Base-by-base conservation (phyloP, 176 grass and related monocot genomes). In the Zoysia pacifica region DNA sequence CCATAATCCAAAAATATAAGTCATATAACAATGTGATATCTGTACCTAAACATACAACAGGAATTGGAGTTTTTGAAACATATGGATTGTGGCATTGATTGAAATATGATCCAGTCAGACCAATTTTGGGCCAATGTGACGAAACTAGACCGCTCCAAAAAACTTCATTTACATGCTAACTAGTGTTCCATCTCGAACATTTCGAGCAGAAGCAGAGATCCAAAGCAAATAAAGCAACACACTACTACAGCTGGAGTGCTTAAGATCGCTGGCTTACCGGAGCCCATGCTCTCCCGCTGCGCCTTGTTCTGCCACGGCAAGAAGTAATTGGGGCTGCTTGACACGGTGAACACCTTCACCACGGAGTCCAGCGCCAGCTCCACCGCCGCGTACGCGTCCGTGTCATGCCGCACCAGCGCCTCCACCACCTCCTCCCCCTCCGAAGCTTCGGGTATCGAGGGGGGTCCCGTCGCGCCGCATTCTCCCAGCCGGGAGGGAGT, bases 291-390 rank as follows among this genome's bases (percentile, higher is more conserved):
- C 83, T 98, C 96, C 55, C 92, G 83, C 86, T 98, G 96, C n/a
- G 92, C 77, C 80, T 98, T 98, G 84, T 94, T 98, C 81, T 98
- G 96, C 96, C 96, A 98, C 35, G 96, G 96, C 1, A 94, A 79
- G 78, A 93, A 98, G 86, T 93, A 98, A 69, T 94, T 98, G 73
- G 96, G 96, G 82, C 92, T 93, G 58, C 96, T 94, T 7, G 96
- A 98, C 48, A 98, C 96, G 54, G 90, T 93, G 79, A 98, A 98
- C n/a, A 98, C 84, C 92, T 98, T 95, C 67, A 98, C 96, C 19
- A 98, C 96, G 6, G 96, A 98, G 68, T 95, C 92, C 58, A 98
- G 88, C 13, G 92, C 96, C 56, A 98, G 86, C 81, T 98, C 92
- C 48, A 98, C 89, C 13, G 96, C 92, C 46, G 80, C 85, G 52